These are phyloP conservation scores for Wallacemonas collosoma DNA, from an alignment of 208 protist species.

Conservation along the genomic window DNA sequence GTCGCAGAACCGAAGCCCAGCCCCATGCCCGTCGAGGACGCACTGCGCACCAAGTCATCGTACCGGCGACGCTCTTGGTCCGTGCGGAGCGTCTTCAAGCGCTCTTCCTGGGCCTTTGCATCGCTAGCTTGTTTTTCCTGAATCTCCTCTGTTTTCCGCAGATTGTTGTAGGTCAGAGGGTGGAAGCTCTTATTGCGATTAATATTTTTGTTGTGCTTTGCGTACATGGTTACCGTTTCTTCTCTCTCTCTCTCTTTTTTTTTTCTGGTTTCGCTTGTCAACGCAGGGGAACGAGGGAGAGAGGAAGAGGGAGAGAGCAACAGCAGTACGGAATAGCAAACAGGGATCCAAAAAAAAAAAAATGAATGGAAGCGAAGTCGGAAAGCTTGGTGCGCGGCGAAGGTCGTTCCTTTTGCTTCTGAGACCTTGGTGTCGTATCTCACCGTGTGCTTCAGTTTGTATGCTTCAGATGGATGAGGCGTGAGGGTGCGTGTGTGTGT, in stretches of 20 bases:
- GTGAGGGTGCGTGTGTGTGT: too few species aligned
- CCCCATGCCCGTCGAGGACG: constrained; percentile 27
- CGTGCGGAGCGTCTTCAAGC: constrained; percentile 49
- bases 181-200: constrained; percentile 92
- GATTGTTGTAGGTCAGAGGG: constrained; percentile 76
- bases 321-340: neutral
- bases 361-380: too few species aligned
- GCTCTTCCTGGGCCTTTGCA: constrained; percentile 37
- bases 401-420: too few species aligned
- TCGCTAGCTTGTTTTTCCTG: constrained; percentile 48
- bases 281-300: neutral
- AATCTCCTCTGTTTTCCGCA: constrained; percentile 67
- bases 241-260: neutral
- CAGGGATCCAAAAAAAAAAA: constrained; percentile 6
- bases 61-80: constrained; percentile 85
- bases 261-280: neutral
- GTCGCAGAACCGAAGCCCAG: constrained; percentile 3
- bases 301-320: constrained; percentile 1
- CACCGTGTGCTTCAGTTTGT: too few species aligned
- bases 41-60: constrained; percentile 56
- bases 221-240: constrained; percentile 57
- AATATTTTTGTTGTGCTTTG: constrained; percentile 87
- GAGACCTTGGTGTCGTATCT: too few species aligned
- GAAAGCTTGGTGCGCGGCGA: too few species aligned
- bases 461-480: too few species aligned